A percentile compares a stretch with the other conserved stretches of the same genome.
Evolutionary conservation across 2,329 filamentous ascomycete genomes (phyloP).

Genomic region (Phaeosphaeriaceae sp.): DNA sequence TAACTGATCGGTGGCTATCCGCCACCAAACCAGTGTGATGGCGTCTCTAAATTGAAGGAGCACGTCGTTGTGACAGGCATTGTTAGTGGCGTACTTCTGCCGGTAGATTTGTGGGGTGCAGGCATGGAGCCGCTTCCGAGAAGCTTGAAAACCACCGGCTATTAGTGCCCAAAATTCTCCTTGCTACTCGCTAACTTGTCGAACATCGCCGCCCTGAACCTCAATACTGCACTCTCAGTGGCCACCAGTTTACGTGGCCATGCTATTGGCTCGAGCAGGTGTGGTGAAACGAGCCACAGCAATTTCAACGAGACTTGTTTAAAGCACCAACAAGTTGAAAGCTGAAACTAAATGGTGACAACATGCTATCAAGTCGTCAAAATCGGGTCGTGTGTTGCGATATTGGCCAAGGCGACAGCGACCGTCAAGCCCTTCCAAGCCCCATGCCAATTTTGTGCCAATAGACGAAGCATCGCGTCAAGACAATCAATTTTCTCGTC

Average conservation of each 20-base stretch:
- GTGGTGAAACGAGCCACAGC: slow-evolving; percentile 4
- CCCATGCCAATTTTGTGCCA: slow-evolving; percentile 14
- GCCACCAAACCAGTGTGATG: slow-evolving; percentile 14
- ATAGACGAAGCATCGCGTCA: slow-evolving; percentile 15
- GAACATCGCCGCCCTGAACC: slow-evolving; percentile 4
- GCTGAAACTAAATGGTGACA: background rate
- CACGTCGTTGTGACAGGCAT: slow-evolving; percentile 6
- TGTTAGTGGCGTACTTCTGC: slow-evolving; percentile 29
- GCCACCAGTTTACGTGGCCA: background rate
- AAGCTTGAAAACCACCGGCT: slow-evolving; percentile 32
- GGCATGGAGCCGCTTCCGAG: slow-evolving; percentile 12
- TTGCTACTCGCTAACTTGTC: background rate
- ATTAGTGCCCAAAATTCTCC: slow-evolving; percentile 19
- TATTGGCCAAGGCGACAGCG: slow-evolving; percentile 9
- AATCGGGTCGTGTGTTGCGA: slow-evolving; percentile 2
- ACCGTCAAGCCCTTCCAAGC: slow-evolving; percentile 23
- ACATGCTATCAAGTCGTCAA: background rate
- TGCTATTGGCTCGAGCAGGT: slow-evolving; percentile 5
- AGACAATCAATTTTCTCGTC: slow-evolving; percentile 17
- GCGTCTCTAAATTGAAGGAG: slow-evolving; percentile 18
- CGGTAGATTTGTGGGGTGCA: slow-evolving; percentile 37
- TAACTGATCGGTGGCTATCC: slow-evolving; percentile 3
- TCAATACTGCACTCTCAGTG: slow-evolving; percentile 4
- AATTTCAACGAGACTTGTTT: background rate
- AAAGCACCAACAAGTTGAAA: background rate